A percentile compares a stretch with the other conserved stretches of the same genome.
These are phyloP conservation scores for Lasiodiplodia hormozganensis DNA, from an alignment of 2,329 filamentous ascomycete species.

Conservation along the genomic window DNA sequence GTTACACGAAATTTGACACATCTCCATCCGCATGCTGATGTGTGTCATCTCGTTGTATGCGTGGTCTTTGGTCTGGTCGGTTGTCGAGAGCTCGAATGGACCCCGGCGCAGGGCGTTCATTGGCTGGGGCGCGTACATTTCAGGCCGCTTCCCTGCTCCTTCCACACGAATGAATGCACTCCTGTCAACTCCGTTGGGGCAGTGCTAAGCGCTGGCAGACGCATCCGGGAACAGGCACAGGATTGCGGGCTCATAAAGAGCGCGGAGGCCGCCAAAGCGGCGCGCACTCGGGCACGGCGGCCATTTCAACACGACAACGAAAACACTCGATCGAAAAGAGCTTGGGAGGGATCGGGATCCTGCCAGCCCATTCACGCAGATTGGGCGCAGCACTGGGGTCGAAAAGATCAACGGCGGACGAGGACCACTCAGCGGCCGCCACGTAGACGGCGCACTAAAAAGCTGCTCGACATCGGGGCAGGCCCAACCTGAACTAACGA, in stretches of 20 bases:
- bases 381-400: constrained; percentile 34
- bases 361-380: constrained; percentile 33
- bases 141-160: constrained; percentile 25
- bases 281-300: not conserved
- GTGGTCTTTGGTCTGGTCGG: constrained; percentile 10
- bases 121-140: constrained; percentile 26
- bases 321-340: constrained; percentile 23
- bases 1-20: constrained; percentile 30
- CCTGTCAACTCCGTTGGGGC: constrained; percentile 7
- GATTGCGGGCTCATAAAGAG: constrained; percentile 24
- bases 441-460: constrained; percentile 41
- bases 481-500: constrained; percentile 28
- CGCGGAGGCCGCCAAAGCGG: not conserved
- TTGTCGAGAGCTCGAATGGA: constrained; percentile 11
- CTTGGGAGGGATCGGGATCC: constrained; percentile 32
- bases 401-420: constrained; percentile 44
- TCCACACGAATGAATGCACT: constrained; percentile 20
- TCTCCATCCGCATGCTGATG: constrained; percentile 15
- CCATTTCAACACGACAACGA: constrained; percentile 7
- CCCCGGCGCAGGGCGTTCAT: constrained; percentile 24
- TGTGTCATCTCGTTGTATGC: constrained; percentile 26
- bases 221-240: constrained; percentile 16
- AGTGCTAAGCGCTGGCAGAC: constrained; percentile 22
- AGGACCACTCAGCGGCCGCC: constrained; percentile 52
- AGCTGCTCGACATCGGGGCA: constrained; percentile 27